Evolutionary conservation across 306 rosid genomes (phyloP).

Genomic region (Calophaca sinica): DNA sequence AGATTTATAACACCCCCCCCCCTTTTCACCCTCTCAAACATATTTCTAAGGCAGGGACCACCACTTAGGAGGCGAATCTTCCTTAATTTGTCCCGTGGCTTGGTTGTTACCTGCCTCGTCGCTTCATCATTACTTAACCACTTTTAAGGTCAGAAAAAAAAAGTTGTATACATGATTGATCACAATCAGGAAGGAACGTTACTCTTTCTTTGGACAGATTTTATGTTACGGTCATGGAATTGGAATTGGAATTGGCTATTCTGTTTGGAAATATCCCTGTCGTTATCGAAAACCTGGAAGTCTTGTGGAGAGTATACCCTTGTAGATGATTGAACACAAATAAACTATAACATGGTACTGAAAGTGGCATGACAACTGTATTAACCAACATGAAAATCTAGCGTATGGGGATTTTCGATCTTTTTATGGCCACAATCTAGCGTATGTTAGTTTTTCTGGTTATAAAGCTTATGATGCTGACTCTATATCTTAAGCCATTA

Average conservation of each 20-base stretch:
- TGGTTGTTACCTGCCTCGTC: slow-evolving; percentile 42
- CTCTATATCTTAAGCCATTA: background rate
- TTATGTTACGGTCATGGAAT: background rate
- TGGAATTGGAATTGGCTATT: background rate
- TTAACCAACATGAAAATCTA: slow-evolving; percentile 6
- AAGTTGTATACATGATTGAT: background rate
- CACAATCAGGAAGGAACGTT: background rate
- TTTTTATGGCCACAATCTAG: slow-evolving; percentile 26
- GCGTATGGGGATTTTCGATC: background rate
- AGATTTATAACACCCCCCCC: slow-evolving; percentile 26
- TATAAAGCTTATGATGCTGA: slow-evolving; percentile 18
- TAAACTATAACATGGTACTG: slow-evolving; percentile 3
- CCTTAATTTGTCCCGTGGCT: slow-evolving; percentile 5
- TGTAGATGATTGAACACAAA: slow-evolving; percentile 18
- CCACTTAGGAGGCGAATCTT: slow-evolving; percentile 31
- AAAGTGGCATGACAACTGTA: slow-evolving; percentile 33
- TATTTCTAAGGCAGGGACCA: slow-evolving; percentile 45
- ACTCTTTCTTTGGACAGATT: background rate
- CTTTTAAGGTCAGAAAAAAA: slow-evolving; percentile 29
- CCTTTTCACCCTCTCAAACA: slow-evolving; percentile 13
- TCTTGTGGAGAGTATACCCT: too few relatives aligned
- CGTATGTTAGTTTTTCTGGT: slow-evolving; percentile 12
- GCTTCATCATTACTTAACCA: slow-evolving; percentile 46
- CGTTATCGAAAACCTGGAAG: slow-evolving; percentile 14
- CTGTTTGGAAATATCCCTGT: background rate